Evolutionary conservation across 2,329 filamentous ascomycete species (phyloP).

Genomic region (Tolypocladium pustulatum): DNA sequence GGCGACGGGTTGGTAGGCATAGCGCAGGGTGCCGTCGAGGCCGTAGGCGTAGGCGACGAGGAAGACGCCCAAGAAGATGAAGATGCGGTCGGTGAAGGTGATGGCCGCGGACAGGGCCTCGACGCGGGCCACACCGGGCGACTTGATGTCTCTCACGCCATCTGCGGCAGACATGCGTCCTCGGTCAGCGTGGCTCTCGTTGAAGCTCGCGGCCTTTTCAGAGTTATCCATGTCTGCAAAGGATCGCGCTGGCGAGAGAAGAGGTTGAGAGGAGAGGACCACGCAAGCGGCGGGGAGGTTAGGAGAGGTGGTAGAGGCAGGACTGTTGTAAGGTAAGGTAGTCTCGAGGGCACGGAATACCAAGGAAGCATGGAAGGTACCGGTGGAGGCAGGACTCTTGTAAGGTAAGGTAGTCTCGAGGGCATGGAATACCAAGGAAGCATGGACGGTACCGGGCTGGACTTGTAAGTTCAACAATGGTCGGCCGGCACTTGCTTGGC

Average conservation of each 20-base stretch:
- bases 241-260: neutral
- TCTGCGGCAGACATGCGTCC: conserved; percentile 9
- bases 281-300: no score
- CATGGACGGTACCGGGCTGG: no score
- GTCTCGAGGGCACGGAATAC: no score
- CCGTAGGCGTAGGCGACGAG: conserved; percentile 54
- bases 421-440: no score
- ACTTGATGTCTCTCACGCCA: conserved; percentile 21
- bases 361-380: no score
- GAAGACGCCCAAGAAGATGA: conserved; percentile 52
- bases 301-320: no score
- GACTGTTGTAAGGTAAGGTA: no score
- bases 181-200: neutral
- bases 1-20: conserved; percentile 44
- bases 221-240: neutral
- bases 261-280: no score
- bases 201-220: conserved; percentile 2
- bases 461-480: no score
- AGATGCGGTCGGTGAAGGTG: conserved; percentile 38
- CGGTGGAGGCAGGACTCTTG: no score
- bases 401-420: no score
- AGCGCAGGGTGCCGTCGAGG: conserved; percentile 46
- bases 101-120: conserved; percentile 45
- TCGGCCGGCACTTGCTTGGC: no score
- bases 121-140: conserved; percentile 47